These are phyloP conservation scores for Lumnitzera racemosa DNA, from an alignment of 345 rosid species.

Conservation along the genomic window DNA sequence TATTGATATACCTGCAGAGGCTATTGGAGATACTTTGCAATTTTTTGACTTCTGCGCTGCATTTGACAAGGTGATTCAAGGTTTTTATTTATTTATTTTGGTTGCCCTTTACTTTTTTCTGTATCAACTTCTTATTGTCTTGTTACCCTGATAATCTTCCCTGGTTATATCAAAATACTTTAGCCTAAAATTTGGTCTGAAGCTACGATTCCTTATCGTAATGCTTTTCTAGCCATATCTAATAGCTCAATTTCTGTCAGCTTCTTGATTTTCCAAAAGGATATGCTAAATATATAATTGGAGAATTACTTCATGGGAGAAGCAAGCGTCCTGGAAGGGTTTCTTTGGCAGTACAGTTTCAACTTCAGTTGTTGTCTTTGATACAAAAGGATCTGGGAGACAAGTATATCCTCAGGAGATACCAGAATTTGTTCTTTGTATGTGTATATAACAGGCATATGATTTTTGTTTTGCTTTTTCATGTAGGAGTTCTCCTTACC, in stretches of 20 bases:
- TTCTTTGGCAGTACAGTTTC: conserved; percentile 45
- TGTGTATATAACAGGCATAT: too few species aligned
- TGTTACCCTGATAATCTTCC: too few species aligned
- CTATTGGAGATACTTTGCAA: conserved; percentile 63
- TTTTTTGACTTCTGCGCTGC: conserved; percentile 76
- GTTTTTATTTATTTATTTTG: not conserved
- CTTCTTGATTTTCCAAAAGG: conserved; percentile 65
- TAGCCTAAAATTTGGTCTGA: too few species aligned
- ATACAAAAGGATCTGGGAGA: conserved; percentile 44
- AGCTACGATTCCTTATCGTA: too few species aligned
- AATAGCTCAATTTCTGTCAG: conserved; percentile 20
- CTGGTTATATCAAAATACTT: too few species aligned
- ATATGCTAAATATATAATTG: conserved; percentile 54
- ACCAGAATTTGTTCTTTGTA: not conserved
- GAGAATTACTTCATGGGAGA: conserved; percentile 47
- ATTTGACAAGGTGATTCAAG: conserved; percentile 54
- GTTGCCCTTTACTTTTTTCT: too few species aligned
- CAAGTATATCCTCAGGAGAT: conserved; percentile 28
- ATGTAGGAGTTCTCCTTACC: conserved; percentile 41
- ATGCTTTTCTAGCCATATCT: not conserved
- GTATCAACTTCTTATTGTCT: too few species aligned
- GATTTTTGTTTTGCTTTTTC: not conserved
- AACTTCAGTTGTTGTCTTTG: conserved; percentile 44
- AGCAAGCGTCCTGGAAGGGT: conserved; percentile 40
- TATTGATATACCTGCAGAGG: conserved; percentile 45